phyloP scores from a whole-genome alignment of 495 filamentous ascomycete species.

The Diplogelasinospora grovesii region DNA sequence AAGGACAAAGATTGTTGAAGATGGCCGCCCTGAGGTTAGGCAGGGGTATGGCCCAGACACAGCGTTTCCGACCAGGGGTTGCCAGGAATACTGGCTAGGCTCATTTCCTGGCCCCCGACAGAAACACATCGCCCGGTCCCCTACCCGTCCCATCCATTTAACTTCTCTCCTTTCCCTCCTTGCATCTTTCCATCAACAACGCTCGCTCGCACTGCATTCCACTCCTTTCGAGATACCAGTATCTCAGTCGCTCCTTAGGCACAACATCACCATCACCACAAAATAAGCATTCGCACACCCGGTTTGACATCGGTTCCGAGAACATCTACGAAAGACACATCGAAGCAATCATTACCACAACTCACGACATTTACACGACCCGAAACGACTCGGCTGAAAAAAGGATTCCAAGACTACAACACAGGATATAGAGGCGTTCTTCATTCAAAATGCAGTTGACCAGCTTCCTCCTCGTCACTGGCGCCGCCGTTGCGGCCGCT shows the following conservation, averaged over 20 bases:
- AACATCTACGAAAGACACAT: background rate
- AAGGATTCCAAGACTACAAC: background rate
- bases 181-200: slow-evolving; percentile 13
- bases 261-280: slow-evolving; percentile 14
- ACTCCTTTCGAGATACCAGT: slow-evolving; percentile 29
- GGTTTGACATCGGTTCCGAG: slow-evolving; percentile 1
- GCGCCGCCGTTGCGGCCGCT: slow-evolving; percentile 20
- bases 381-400: slow-evolving; percentile 6
- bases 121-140: slow-evolving; percentile 1
- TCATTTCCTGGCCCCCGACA: slow-evolving; percentile 18
- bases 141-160: slow-evolving; percentile 2
- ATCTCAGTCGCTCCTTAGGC: slow-evolving; percentile 29
- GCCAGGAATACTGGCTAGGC: slow-evolving; percentile 11
- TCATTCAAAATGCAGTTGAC: slow-evolving; percentile 25
- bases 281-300: slow-evolving; percentile 2
- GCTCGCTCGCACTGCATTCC: slow-evolving; percentile 23
- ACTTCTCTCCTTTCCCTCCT: slow-evolving; percentile 14
- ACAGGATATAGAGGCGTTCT: slow-evolving; percentile 6
- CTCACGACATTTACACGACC: slow-evolving; percentile 1
- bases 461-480: slow-evolving; percentile 20
- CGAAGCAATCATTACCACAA: background rate
- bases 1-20: slow-evolving; percentile 3
- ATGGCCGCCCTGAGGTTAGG: slow-evolving; percentile 12
- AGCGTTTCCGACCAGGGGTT: slow-evolving; percentile 11
- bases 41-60: slow-evolving; percentile 1